Conservation (phyloP, 1,139 yeast genomes). For the Blastobotrys malaysiensis region DNA sequence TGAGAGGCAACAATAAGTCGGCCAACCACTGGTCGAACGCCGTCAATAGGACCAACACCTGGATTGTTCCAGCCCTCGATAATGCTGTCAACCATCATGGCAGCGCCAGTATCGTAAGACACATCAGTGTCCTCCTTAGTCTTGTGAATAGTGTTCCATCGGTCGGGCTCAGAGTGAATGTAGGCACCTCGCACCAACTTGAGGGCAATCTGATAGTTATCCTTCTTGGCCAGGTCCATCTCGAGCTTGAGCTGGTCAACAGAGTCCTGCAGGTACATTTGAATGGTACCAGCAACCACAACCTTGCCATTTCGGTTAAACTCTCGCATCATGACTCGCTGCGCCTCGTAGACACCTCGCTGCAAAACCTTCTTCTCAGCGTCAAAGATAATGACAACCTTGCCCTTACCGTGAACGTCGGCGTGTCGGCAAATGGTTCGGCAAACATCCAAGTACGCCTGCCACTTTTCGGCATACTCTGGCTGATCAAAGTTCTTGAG, state of each 20-base stretch:
- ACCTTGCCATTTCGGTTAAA: slow-evolving; percentile 60
- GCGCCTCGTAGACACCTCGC: slow-evolving; percentile 86
- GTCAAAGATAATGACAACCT: slow-evolving; percentile 82
- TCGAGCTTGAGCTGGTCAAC: slow-evolving; percentile 57
- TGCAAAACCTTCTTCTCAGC: slow-evolving; percentile 90
- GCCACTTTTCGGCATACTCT: slow-evolving; percentile 50
- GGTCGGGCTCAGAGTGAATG: slow-evolving; percentile 78
- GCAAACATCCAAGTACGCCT: slow-evolving; percentile 60
- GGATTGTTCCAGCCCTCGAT: slow-evolving; percentile 44
- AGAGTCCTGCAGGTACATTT: slow-evolving; percentile 80
- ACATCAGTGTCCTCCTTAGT: slow-evolving; percentile 73
- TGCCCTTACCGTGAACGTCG: slow-evolving; percentile 70
- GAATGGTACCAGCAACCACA: slow-evolving; percentile 86
- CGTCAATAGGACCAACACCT: slow-evolving; percentile 19
- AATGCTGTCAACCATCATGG: slow-evolving; percentile 58
- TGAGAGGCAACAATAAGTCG: slow-evolving; percentile 92
- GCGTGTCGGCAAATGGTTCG: slow-evolving; percentile 54
- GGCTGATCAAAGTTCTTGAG: slow-evolving; percentile 56
- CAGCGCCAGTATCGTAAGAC: slow-evolving; percentile 68
- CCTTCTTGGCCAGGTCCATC: slow-evolving; percentile 55
- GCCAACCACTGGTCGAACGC: slow-evolving; percentile 45
- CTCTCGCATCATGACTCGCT: slow-evolving; percentile 69
- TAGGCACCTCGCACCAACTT: slow-evolving; percentile 98
- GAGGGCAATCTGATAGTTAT: slow-evolving; percentile 69
- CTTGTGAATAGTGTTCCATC: slow-evolving; percentile 61